A percentile compares a stretch with the other conserved stretches of the same genome.
Evolutionary conservation across 352 stramenopile genomes (phyloP).

Genomic region (Phytophthora litchii): DNA sequence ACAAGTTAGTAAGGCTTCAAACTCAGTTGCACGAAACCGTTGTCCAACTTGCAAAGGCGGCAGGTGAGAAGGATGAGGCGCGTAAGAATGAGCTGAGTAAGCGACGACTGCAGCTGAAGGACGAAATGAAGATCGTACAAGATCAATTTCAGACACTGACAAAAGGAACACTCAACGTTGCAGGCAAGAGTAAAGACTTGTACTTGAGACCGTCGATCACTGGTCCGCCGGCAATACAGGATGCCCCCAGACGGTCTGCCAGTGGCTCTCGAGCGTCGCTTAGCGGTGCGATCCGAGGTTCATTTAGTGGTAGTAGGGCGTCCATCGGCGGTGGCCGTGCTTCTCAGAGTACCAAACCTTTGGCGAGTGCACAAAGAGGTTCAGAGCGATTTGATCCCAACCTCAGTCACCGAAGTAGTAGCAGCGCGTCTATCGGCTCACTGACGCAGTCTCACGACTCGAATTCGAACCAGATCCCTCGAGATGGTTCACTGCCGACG

Average conservation of each 20-base stretch:
- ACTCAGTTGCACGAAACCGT: conserved; percentile 68
- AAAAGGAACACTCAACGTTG: conserved; percentile 40
- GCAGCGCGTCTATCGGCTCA: conserved; percentile 61
- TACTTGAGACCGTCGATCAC: conserved; percentile 43
- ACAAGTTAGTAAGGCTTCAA: conserved; percentile 52
- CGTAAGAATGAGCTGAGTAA: conserved; percentile 56
- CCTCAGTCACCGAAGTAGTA: conserved; percentile 47
- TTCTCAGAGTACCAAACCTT: conserved; percentile 16
- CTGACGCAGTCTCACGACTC: conserved; percentile 59
- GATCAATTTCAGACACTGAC: conserved; percentile 54
- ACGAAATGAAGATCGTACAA: conserved; percentile 77
- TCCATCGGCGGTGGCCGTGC: conserved; percentile 20
- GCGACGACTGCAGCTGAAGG: conserved; percentile 66
- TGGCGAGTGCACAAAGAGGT: conserved; percentile 15
- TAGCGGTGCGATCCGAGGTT: conserved; percentile 28
- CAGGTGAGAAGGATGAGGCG: conserved; percentile 55
- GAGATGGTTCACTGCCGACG: conserved; percentile 40
- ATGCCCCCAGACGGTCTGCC: conserved; percentile 29
- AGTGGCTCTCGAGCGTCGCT: conserved; percentile 44
- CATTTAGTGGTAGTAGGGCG: conserved; percentile 23
- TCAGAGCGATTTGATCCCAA: conserved; percentile 45
- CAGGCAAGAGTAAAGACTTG: conserved; percentile 27
- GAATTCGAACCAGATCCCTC: conserved; percentile 48
- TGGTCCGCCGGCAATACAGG: conserved; percentile 27
- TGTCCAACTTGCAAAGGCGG: conserved; percentile 59